These are phyloP conservation scores for Euphorbia peplus DNA, from an alignment of 345 rosid species.

Conservation along the genomic window DNA sequence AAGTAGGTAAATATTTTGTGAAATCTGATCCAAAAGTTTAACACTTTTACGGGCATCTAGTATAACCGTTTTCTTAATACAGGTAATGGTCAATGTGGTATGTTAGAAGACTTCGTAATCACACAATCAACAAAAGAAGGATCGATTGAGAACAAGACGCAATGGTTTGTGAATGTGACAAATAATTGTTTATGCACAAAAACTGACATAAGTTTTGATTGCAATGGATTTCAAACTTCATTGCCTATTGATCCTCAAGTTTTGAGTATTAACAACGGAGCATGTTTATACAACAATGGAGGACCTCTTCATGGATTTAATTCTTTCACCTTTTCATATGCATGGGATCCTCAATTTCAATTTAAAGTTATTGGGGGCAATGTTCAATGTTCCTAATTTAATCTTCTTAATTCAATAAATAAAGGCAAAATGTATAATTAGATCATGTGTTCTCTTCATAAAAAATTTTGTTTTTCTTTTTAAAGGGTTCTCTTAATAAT, in stretches of 20 bases:
- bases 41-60: too few species aligned
- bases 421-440: too few species aligned
- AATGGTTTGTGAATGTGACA: background rate
- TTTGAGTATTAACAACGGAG: background rate
- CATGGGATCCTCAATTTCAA: background rate
- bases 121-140: background rate
- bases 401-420: too few species aligned
- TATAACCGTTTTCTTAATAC: background rate
- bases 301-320: background rate
- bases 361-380: background rate
- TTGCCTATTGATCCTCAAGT: background rate
- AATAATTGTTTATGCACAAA: background rate
- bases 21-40: too few species aligned
- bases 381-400: background rate
- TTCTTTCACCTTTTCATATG: constrained; percentile 1
- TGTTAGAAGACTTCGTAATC: background rate
- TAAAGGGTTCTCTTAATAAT: too few species aligned
- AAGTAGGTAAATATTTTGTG: too few species aligned
- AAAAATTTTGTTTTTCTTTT: too few species aligned
- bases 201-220: background rate
- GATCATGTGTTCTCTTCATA: too few species aligned
- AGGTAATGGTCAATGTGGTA: background rate
- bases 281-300: background rate
- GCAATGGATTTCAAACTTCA: background rate
- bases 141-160: background rate